A percentile compares a stretch with the other conserved stretches of the same genome.
These are phyloP conservation scores for Pilasporangium apinafurcum DNA, from an alignment of 352 stramenopile species.

Conservation along the genomic window DNA sequence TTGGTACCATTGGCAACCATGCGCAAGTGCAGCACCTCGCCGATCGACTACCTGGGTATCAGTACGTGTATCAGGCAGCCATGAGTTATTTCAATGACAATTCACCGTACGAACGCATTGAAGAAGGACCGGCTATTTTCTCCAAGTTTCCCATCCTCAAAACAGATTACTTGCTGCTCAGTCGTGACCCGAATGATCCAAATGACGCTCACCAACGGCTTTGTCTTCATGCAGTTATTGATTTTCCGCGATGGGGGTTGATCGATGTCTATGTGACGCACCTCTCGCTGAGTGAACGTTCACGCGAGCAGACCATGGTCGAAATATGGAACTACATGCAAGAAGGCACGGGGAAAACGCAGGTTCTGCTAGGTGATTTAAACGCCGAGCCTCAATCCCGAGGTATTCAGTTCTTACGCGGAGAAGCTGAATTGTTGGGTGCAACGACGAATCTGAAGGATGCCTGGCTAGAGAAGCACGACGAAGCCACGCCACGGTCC, in stretches of 20 bases:
- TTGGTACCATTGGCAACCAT: slow-evolving; percentile 52
- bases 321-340: slow-evolving; percentile 83
- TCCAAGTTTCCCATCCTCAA: slow-evolving; percentile 74
- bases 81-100: slow-evolving; percentile 78
- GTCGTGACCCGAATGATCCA: slow-evolving; percentile 70
- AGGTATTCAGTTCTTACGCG: slow-evolving; percentile 75
- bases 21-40: slow-evolving; percentile 76
- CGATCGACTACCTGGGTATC: slow-evolving; percentile 50
- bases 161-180: slow-evolving; percentile 78
- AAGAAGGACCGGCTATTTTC: slow-evolving; percentile 79
- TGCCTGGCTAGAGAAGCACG: slow-evolving; percentile 60
- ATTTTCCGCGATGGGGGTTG: slow-evolving; percentile 50
- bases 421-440: slow-evolving; percentile 38
- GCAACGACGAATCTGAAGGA: slow-evolving; percentile 68
- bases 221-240: slow-evolving; percentile 72
- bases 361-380: slow-evolving; percentile 80
- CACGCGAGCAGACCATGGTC: slow-evolving; percentile 65
- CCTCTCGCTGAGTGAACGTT: slow-evolving; percentile 71
- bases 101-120: slow-evolving; percentile 63
- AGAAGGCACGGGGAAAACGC: slow-evolving; percentile 43
- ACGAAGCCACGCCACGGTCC: slow-evolving; percentile 55
- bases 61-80: slow-evolving; percentile 83
- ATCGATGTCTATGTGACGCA: slow-evolving; percentile 87
- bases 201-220: slow-evolving; percentile 83
- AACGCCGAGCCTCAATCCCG: slow-evolving; percentile 84